A percentile compares a stretch with the other conserved stretches of the same genome.
phyloP scores from a whole-genome alignment of 192 early-diverging fungal genomes.

The Podila minutissima region DNA sequence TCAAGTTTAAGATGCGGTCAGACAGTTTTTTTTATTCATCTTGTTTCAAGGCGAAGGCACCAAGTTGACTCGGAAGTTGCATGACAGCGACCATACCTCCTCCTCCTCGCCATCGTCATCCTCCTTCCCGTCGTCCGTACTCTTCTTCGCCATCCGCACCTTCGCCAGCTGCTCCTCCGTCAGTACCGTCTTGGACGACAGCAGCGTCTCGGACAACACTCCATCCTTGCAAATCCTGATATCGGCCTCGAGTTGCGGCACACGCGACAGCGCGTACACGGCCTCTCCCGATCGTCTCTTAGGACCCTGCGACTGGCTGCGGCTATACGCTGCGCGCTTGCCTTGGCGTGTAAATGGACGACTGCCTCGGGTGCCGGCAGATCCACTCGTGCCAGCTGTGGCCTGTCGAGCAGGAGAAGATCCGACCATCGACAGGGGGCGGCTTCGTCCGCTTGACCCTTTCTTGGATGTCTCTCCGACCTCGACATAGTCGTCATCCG shows the following conservation, averaged over 20 bases:
- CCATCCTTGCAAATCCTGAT: conserved; percentile 29
- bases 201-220: conserved; percentile 11
- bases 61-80: conserved; percentile 28
- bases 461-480: background rate
- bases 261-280: background rate
- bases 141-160: conserved; percentile 5
- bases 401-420: background rate
- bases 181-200: conserved; percentile 28
- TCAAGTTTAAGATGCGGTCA: too few relatives aligned
- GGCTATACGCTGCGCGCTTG: background rate
- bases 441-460: background rate
- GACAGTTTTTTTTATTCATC: too few relatives aligned
- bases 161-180: conserved; percentile 27
- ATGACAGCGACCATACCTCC: conserved; percentile 29
- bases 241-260: conserved; percentile 37
- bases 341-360: background rate
- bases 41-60: conserved; percentile 8
- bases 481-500: background rate
- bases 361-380: background rate
- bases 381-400: background rate
- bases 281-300: background rate
- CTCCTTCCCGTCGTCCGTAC: background rate
- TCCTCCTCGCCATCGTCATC: background rate
- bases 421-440: background rate
- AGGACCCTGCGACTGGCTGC: background rate